These are phyloP conservation scores for Sporobolomyces pararoseus DNA, from an alignment of 768 basidiomycete genomes.

Conservation along the genomic window DNA sequence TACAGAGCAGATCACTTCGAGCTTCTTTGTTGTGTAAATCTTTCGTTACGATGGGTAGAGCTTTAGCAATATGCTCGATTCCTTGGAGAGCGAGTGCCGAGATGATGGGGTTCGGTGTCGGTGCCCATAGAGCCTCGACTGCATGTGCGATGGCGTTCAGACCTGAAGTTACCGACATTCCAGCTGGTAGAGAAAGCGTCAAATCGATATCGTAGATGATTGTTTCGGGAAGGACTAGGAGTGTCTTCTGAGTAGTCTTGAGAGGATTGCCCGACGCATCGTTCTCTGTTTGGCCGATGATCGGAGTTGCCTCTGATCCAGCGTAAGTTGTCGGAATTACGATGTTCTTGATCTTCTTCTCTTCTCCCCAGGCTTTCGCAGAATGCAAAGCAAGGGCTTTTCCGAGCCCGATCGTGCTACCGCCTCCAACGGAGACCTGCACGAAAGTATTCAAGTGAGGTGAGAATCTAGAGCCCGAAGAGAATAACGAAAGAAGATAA, in stretches of 20 bases:
- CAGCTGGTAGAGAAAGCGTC: slow-evolving; percentile 50
- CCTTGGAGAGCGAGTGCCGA: slow-evolving; percentile 51
- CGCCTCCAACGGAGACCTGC: slow-evolving; percentile 49
- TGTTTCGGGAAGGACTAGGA: slow-evolving; percentile 52
- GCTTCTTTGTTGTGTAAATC: slow-evolving; percentile 48
- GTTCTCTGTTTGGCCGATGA: slow-evolving; percentile 53
- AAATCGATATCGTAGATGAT: slow-evolving; percentile 54
- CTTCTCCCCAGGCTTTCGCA: neutral
- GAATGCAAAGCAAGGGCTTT: slow-evolving; percentile 53
- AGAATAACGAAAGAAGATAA: neutral
- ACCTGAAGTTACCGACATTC: slow-evolving; percentile 51
- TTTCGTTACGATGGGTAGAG: slow-evolving; percentile 48
- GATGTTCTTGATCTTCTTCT: slow-evolving; percentile 49
- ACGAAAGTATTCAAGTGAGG: neutral
- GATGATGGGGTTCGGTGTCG: slow-evolving; percentile 51
- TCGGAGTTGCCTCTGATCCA: slow-evolving; percentile 53
- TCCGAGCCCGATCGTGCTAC: slow-evolving; percentile 51
- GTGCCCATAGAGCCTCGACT: slow-evolving; percentile 53
- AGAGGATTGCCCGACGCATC: slow-evolving; percentile 43
- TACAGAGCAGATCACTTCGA: slow-evolving; percentile 49
- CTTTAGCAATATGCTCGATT: slow-evolving; percentile 48
- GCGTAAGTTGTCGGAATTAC: slow-evolving; percentile 52
- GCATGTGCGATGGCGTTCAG: slow-evolving; percentile 54
- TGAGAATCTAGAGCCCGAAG: too few relatives aligned
- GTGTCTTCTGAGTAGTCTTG: slow-evolving; percentile 52